Base-by-base conservation (phyloP, 129 eudicot genomes). In the Escallonia herrerae region DNA sequence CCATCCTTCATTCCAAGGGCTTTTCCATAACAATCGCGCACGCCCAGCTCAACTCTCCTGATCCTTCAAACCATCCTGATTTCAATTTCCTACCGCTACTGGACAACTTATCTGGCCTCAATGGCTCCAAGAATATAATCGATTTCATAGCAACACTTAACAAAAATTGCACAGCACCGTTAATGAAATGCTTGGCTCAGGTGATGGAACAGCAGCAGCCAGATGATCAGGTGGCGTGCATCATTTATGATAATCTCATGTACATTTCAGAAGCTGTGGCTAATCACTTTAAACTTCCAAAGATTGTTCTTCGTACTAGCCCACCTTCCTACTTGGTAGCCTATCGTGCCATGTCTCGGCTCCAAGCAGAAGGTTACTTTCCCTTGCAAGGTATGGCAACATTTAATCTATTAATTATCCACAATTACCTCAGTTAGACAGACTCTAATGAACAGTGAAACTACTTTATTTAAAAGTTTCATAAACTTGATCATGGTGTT, bases 321-420 rank as follows among this genome's bases (percentile, higher is more conserved):
- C 58, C 73, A 47, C 84, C 87, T n/a, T 72, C 70, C 2, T 40
- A 45, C 61, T 50, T 56, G 71, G 76, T 66, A 14, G 72, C 88
- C 65, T 71, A 62, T 11, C 33, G 43, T 8, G 48, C 65, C 48
- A 14, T 74, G 45, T 74, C 82, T 60, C 68, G 41, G 13, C 84
- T 82, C 46, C 71, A 49, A 43, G 76, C 67, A 63, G 44, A 80
- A 63, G 74, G 73, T 0, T 14, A 33, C 4, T 45, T 80, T 43
- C 84, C 84, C 14, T 65, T 80, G 8, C 63, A 73, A 83, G 95
- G 95, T 86, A 51, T 9, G n/a, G n/a, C n/a, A n/a, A n/a, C n/a
- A n/a, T n/a, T n/a, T n/a, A n/a, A n/a, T n/a, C n/a, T n/a, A n/a
- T n/a, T n/a, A n/a, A n/a, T n/a, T n/a, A n/a, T n/a, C n/a, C n/a